Conservation (phyloP, 192 early-diverging fungal species). For the Haplosporangium gracile region DNA sequence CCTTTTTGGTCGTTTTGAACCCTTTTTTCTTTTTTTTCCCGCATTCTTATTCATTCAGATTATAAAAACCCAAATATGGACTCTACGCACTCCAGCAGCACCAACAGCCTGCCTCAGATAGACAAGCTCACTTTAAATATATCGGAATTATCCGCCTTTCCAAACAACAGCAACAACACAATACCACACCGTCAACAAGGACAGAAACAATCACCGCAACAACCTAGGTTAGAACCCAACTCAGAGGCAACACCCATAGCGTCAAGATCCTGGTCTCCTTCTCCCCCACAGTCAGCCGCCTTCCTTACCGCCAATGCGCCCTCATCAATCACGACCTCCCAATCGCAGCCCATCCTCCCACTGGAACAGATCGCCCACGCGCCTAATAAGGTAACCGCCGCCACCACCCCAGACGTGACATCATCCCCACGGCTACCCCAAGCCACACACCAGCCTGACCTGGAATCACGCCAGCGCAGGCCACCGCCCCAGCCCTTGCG, state of each 20-base stretch:
- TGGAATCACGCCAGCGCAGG: constrained; percentile 5
- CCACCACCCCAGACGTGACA: not conserved
- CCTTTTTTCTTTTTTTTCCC: not conserved
- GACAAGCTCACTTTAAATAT: constrained; percentile 8
- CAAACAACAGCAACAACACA: not conserved
- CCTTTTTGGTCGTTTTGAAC: not conserved
- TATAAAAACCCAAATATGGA: not conserved
- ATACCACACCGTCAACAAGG: not conserved
- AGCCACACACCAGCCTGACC: not conserved
- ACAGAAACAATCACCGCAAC: not conserved
- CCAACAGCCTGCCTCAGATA: not conserved
- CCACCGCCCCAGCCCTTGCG: constrained; percentile 12
- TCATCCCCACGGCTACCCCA: constrained; percentile 15
- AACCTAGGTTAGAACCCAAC: not conserved
- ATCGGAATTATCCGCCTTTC: not conserved
- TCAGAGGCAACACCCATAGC: constrained; percentile 1
- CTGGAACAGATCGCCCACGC: not conserved
- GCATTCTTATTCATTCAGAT: not conserved
- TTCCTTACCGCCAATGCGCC: not conserved
- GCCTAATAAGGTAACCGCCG: not conserved
- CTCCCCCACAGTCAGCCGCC: not conserved
- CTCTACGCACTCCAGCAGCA: constrained; percentile 2
- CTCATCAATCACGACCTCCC: not conserved
- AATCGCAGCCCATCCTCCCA: not conserved
- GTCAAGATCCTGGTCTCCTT: not conserved